phyloP scores from a whole-genome alignment of 2,329 filamentous ascomycete species.

The Beauveria australis region DNA sequence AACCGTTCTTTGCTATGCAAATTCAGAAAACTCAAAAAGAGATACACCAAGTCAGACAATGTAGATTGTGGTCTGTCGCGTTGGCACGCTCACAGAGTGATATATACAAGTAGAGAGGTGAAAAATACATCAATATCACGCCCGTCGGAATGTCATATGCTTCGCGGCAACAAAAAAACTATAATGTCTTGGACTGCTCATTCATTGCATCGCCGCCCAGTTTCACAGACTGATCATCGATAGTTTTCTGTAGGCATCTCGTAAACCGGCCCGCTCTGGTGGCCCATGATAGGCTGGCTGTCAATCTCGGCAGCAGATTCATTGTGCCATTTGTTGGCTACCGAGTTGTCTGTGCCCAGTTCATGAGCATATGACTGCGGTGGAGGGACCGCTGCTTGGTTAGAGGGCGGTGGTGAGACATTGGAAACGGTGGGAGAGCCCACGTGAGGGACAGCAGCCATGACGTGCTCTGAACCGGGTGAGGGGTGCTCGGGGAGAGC shows the following conservation, averaged over 20 bases:
- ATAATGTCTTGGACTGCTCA: background rate
- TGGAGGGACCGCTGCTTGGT: background rate
- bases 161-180: background rate
- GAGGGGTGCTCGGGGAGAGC: constrained; percentile 19
- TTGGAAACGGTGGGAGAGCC: background rate
- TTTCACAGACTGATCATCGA: constrained; percentile 19
- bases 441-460: constrained; percentile 7
- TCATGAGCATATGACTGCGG: constrained; percentile 25
- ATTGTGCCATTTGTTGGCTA: constrained; percentile 26
- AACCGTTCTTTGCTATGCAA: background rate
- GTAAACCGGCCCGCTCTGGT: constrained; percentile 29
- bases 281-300: constrained; percentile 24
- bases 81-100: background rate
- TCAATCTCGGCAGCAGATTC: constrained; percentile 32
- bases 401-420: background rate
- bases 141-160: constrained; percentile 11
- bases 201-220: background rate
- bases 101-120: constrained; percentile 7
- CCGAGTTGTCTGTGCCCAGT: constrained; percentile 23
- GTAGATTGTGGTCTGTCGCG: background rate
- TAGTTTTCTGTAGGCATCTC: constrained; percentile 35
- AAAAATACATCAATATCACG: constrained; percentile 17
- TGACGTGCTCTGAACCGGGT: constrained; percentile 16
- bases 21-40: background rate
- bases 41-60: background rate